Evolutionary conservation across 2,329 filamentous ascomycete species (phyloP).

Genomic region (Apiospora marii): DNA sequence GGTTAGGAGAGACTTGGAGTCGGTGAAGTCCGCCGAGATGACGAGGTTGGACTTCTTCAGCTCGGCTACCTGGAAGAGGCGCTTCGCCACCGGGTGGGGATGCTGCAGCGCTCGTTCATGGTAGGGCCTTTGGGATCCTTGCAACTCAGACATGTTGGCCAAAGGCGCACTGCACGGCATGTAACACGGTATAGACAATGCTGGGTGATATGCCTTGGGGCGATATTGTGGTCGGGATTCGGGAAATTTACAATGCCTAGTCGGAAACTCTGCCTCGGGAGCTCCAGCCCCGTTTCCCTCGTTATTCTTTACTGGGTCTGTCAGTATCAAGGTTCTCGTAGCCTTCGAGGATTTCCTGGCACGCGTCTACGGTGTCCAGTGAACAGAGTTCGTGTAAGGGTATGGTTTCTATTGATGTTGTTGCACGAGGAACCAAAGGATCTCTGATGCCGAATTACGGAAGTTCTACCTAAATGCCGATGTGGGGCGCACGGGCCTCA

Average conservation of each 20-base stretch:
- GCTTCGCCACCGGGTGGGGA: conserved; percentile 50
- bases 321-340: too few relatives aligned
- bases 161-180: too few relatives aligned
- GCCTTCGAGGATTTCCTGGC: too few relatives aligned
- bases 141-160: background rate
- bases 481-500: too few relatives aligned
- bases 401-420: too few relatives aligned
- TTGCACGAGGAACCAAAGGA: too few relatives aligned
- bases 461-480: too few relatives aligned
- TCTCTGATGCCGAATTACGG: too few relatives aligned
- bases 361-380: background rate
- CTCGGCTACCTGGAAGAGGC: conserved; percentile 53
- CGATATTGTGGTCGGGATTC: too few relatives aligned
- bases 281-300: too few relatives aligned
- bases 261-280: background rate
- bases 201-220: too few relatives aligned
- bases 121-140: background rate
- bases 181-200: background rate
- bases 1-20: conserved; percentile 52
- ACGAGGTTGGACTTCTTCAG: conserved; percentile 56
- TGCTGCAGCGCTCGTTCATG: conserved; percentile 34
- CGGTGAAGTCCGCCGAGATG: conserved; percentile 56
- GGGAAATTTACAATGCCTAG: background rate
- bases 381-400: background rate
- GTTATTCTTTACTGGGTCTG: too few relatives aligned